A percentile compares a stretch with the other conserved stretches of the same genome.
These are phyloP conservation scores for Nicotiana attenuata DNA, from an alignment of 257 asterid genomes.

Conservation along the genomic window DNA sequence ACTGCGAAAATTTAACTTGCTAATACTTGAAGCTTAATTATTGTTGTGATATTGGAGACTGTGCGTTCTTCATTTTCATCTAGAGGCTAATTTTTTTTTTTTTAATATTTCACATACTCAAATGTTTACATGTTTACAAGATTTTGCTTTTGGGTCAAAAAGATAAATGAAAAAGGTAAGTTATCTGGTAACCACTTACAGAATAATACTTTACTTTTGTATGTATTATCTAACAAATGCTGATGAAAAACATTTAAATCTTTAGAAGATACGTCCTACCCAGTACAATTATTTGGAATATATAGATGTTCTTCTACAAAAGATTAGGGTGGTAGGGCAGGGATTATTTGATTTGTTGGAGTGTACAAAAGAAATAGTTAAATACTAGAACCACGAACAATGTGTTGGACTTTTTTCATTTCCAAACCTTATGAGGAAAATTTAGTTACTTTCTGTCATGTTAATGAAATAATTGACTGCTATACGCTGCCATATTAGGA, in stretches of 20 bases:
- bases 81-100: not conserved
- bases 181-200: slow-evolving; percentile 5
- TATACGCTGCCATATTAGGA: not conserved
- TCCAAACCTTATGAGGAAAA: not conserved
- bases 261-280: slow-evolving; percentile 11
- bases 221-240: slow-evolving; percentile 6
- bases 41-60: not conserved
- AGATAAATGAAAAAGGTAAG: not conserved
- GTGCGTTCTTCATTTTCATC: not conserved
- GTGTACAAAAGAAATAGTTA: not conserved
- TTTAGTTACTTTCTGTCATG: not conserved
- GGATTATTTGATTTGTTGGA: not conserved
- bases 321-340: not conserved
- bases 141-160: not conserved
- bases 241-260: not conserved
- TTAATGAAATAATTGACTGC: not conserved
- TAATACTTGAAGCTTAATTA: not conserved
- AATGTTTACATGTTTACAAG: not conserved
- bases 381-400: not conserved
- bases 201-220: not conserved
- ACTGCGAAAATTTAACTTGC: not conserved
- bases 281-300: slow-evolving; percentile 7
- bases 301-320: not conserved
- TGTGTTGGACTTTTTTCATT: not conserved
- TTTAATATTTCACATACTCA: not conserved